Evolutionary conservation across 441 rosid genomes (phyloP).

Genomic region (Erodium texanum): DNA sequence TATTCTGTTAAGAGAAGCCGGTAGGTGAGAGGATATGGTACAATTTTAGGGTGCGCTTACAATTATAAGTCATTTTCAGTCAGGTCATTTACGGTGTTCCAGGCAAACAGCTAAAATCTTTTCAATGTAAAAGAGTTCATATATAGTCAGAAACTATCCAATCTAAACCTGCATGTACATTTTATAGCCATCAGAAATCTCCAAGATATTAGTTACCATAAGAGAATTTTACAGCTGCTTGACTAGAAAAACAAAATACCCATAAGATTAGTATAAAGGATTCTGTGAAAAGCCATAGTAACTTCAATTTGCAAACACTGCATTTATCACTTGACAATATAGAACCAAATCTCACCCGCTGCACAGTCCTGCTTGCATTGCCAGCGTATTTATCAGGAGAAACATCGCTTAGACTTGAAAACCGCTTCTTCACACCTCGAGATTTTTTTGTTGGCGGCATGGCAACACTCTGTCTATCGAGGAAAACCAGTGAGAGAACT

Average conservation of each 20-base stretch:
- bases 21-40: neutral
- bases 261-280: neutral
- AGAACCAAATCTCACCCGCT: slow-evolving; percentile 38
- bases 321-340: neutral
- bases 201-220: neutral
- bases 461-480: slow-evolving; percentile 23
- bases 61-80: neutral
- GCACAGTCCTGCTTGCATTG: slow-evolving; percentile 44
- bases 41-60: neutral
- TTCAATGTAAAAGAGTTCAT: neutral
- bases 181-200: neutral
- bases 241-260: neutral
- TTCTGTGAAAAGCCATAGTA: neutral
- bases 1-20: neutral
- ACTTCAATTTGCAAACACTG: slow-evolving; percentile 1
- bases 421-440: slow-evolving; percentile 63
- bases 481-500: slow-evolving; percentile 6
- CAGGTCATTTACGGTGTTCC: slow-evolving; percentile 5
- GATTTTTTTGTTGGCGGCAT: slow-evolving; percentile 76
- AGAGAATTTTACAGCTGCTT: neutral
- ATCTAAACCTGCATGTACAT: neutral
- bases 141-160: neutral
- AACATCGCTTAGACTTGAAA: slow-evolving; percentile 40
- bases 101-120: neutral
- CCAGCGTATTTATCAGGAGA: slow-evolving; percentile 47